phyloP scores from a whole-genome alignment of 352 stramenopile genomes.

The Phytophthora fragariaefolia region DNA sequence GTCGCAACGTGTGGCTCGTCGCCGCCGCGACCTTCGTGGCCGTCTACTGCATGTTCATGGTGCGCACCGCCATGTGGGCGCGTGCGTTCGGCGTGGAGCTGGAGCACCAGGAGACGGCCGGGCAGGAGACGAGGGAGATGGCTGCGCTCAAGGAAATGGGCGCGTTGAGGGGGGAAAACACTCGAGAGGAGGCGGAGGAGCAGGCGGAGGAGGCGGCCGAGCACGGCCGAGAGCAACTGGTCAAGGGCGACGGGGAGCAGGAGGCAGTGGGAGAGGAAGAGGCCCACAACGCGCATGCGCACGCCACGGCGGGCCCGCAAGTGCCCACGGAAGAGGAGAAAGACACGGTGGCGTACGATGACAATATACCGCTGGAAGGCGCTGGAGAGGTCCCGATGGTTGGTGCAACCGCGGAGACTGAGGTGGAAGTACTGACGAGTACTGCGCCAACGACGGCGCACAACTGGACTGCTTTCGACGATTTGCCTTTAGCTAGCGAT shows the following conservation, averaged over 20 bases:
- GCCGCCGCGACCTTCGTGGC: slow-evolving; percentile 33
- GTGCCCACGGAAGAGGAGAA: slow-evolving; percentile 17
- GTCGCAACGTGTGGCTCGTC: slow-evolving; percentile 39
- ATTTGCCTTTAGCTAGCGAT: slow-evolving; percentile 21
- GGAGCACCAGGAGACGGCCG: slow-evolving; percentile 5
- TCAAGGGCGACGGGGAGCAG: slow-evolving; percentile 27
- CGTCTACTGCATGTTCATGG: slow-evolving; percentile 48
- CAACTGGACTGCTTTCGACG: slow-evolving; percentile 27
- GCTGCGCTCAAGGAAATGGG: slow-evolving; percentile 20
- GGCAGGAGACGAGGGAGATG: slow-evolving; percentile 16
- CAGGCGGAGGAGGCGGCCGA: slow-evolving; percentile 23
- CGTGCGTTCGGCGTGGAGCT: slow-evolving; percentile 17
- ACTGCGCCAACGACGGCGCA: slow-evolving; percentile 10
- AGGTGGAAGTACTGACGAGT: slow-evolving; percentile 8
- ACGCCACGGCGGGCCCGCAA: slow-evolving; percentile 23
- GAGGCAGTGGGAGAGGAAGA: slow-evolving; percentile 27
- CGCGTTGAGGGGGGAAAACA: slow-evolving; percentile 11
- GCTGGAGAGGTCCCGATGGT: slow-evolving; percentile 28
- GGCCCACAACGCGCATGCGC: slow-evolving; percentile 18
- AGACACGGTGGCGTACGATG: slow-evolving; percentile 31
- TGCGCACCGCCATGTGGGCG: slow-evolving; percentile 41
- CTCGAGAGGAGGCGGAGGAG: slow-evolving; percentile 15
- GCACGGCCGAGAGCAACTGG: slow-evolving; percentile 24
- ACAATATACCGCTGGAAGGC: slow-evolving; percentile 33
- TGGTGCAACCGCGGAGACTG: slow-evolving; percentile 13